Percentiles rank a stretch among this genome's conserved stretches.
Conservation (phyloP, 805 yeast genomes). For the Nakazawaea ambrosiae region DNA sequence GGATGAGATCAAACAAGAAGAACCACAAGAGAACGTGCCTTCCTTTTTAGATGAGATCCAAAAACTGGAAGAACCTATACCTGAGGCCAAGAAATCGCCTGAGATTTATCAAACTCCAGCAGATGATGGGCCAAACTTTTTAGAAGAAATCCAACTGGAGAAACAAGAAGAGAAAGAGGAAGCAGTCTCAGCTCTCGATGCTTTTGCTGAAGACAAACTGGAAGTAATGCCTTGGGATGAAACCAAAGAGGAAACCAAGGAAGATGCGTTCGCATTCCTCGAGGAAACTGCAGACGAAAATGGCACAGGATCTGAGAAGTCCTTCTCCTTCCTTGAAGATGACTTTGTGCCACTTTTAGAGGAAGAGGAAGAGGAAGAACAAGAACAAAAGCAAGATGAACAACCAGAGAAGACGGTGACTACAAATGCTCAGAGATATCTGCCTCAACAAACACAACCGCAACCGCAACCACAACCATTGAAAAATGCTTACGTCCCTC, state of each 20-base stretch:
- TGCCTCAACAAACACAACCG: neutral
- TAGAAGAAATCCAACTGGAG: neutral
- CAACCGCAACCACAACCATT: neutral
- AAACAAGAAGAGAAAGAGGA: neutral
- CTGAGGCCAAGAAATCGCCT: neutral
- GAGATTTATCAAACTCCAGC: neutral
- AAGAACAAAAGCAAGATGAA: neutral
- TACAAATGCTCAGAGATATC: too few species aligned
- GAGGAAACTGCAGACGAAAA: conserved; percentile 2
- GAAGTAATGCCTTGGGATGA: conserved; percentile 9
- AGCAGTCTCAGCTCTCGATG: neutral
- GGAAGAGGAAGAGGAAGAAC: neutral
- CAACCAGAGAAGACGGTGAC: neutral
- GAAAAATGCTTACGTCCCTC: too few species aligned
- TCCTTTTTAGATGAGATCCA: neutral
- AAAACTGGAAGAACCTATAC: neutral
- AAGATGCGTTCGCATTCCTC: conserved; percentile 9
- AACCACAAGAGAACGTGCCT: neutral
- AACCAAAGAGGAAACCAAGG: neutral
- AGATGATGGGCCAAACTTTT: neutral
- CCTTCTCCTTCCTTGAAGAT: conserved; percentile 10
- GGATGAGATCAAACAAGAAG: neutral
- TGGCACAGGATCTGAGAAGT: conserved; percentile 1
- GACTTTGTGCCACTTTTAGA: conserved; percentile 8
- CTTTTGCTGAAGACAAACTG: neutral